Evolutionary conservation across 768 basidiomycete genomes (phyloP).

Genomic region (Tricholoma bakamatsutake): DNA sequence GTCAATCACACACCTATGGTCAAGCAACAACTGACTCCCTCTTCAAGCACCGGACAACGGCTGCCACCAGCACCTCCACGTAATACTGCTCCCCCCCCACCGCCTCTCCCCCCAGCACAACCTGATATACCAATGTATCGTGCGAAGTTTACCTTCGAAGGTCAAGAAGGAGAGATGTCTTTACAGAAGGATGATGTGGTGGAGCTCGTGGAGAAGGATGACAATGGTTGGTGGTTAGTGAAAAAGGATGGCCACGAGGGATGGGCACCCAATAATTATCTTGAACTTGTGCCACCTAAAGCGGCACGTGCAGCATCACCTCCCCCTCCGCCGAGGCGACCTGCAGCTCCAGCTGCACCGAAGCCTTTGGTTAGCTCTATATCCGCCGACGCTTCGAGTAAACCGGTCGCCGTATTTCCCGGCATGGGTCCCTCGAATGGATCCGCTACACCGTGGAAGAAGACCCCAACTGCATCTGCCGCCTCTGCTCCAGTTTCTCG

Average conservation of each 20-base stretch:
- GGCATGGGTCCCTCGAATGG: conserved; percentile 68
- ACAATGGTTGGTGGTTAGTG: conserved; percentile 98
- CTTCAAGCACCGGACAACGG: conserved; percentile 19
- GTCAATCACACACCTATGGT: conserved; percentile 16
- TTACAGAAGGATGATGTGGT: conserved; percentile 89
- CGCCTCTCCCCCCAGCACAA: conserved; percentile 49
- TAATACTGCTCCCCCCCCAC: conserved; percentile 39
- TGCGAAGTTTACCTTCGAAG: conserved; percentile 88
- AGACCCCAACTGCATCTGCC: conserved; percentile 29
- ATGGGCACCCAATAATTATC: conserved; percentile 94
- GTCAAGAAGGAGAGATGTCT: conserved; percentile 88
- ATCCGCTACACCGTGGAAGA: conserved; percentile 72
- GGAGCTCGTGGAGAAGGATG: conserved; percentile 86
- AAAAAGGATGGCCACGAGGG: conserved; percentile 79
- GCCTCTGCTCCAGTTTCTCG: conserved; percentile 42
- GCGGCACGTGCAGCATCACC: conserved; percentile 60
- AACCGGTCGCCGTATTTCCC: conserved; percentile 78
- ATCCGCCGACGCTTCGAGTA: conserved; percentile 57
- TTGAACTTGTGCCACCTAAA: conserved; percentile 71
- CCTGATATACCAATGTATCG: conserved; percentile 74
- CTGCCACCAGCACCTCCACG: conserved; percentile 34
- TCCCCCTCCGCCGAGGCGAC: conserved; percentile 56
- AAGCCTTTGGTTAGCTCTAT: conserved; percentile 37
- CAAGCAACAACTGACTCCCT: conserved; percentile 26
- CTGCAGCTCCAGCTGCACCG: conserved; percentile 29